A percentile compares a stretch with the other conserved stretches of the same genome.
Conservation (phyloP, 2,329 filamentous ascomycete genomes). For the Ascochyta fabae region DNA sequence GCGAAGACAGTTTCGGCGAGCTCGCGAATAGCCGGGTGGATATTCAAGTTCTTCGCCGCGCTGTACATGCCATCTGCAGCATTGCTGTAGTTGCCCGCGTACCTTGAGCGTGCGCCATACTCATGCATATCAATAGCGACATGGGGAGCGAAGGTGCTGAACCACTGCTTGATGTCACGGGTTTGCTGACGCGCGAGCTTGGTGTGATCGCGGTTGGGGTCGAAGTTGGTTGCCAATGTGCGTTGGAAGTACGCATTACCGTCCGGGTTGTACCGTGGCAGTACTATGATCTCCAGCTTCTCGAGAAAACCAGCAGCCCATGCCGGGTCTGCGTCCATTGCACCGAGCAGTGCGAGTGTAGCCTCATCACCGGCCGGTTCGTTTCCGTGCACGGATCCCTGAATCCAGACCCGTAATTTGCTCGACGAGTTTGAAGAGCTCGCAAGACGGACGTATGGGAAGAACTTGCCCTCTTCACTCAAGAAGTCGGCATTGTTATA, state of each 20-base stretch:
- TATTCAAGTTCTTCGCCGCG: slow-evolving; percentile 48
- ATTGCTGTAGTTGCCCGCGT: slow-evolving; percentile 39
- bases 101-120: slow-evolving; percentile 37
- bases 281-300: slow-evolving; percentile 42
- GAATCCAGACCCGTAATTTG: slow-evolving; percentile 49
- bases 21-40: slow-evolving; percentile 41
- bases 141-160: slow-evolving; percentile 41
- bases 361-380: slow-evolving; percentile 49
- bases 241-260: slow-evolving; percentile 48
- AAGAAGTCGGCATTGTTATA: slow-evolving; percentile 36
- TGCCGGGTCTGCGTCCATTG: slow-evolving; percentile 40
- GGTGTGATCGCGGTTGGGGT: slow-evolving; percentile 48
- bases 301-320: slow-evolving; percentile 43
- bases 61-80: slow-evolving; percentile 47
- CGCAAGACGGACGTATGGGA: slow-evolving; percentile 42
- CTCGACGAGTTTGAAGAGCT: slow-evolving; percentile 20
- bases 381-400: slow-evolving; percentile 48
- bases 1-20: slow-evolving; percentile 46
- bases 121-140: slow-evolving; percentile 49
- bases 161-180: slow-evolving; percentile 43
- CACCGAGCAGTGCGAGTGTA: slow-evolving; percentile 44
- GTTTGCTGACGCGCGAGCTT: slow-evolving; percentile 47
- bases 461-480: slow-evolving; percentile 43
- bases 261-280: slow-evolving; percentile 48
- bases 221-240: slow-evolving; percentile 45